These are phyloP conservation scores for Yamadazyma membranifaciens DNA, from an alignment of 1,139 yeast genomes.

Conservation along the genomic window DNA sequence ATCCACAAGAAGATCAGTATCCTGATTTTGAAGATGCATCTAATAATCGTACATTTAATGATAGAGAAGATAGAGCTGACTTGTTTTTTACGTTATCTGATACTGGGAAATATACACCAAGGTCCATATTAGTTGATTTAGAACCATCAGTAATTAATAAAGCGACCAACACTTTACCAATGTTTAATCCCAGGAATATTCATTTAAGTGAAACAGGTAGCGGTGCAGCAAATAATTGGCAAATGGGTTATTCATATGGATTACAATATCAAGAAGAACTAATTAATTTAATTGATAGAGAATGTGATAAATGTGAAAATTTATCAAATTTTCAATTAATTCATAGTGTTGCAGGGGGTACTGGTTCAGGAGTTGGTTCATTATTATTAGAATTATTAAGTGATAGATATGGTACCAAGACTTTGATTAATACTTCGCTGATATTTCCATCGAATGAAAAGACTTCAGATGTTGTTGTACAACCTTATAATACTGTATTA, in stretches of 20 bases:
- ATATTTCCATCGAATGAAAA: slow-evolving; percentile 77
- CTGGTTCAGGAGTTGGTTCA: slow-evolving; percentile 96
- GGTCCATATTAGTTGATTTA: slow-evolving; percentile 79
- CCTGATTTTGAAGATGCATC: slow-evolving; percentile 18
- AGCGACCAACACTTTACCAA: slow-evolving; percentile 54
- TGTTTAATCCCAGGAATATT: slow-evolving; percentile 83
- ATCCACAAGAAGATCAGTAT: slow-evolving; percentile 18
- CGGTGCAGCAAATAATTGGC: slow-evolving; percentile 97
- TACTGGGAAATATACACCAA: slow-evolving; percentile 74
- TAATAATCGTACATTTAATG: slow-evolving; percentile 18
- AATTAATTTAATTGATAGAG: slow-evolving; percentile 82
- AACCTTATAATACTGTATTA: slow-evolving; percentile 87
- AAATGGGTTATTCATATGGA: slow-evolving; percentile 83
- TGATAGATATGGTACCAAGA: slow-evolving; percentile 79
- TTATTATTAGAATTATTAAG: slow-evolving; percentile 70
- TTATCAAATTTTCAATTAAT: slow-evolving; percentile 86
- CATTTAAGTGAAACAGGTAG: slow-evolving; percentile 78
- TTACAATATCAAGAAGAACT: slow-evolving; percentile 66
- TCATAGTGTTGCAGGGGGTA: slow-evolving; percentile 98
- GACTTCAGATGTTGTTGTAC: slow-evolving; percentile 93
- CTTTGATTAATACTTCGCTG: slow-evolving; percentile 79
- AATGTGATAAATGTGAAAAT: slow-evolving; percentile 87
- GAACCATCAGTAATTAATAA: slow-evolving; percentile 88
- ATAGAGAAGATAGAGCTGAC: slow-evolving; percentile 72
- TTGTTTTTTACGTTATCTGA: slow-evolving; percentile 81